Base-by-base conservation (phyloP, 495 filamentous ascomycete species). In the Cetradonia linearis region DNA sequence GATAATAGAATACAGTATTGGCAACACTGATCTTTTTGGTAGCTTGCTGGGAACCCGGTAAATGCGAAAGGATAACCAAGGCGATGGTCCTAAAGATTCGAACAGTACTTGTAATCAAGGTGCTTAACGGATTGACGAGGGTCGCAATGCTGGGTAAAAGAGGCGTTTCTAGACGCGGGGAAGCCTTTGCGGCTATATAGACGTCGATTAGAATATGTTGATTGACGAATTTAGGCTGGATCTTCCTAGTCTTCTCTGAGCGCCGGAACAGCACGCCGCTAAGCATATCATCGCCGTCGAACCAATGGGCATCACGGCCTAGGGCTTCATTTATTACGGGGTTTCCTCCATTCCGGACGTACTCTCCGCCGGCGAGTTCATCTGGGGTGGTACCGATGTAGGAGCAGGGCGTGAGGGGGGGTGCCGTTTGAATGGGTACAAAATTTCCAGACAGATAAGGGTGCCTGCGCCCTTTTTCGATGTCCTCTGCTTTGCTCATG, bases 211-310 rank as follows among this genome's bases (percentile, higher is more conserved):
- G 67, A 40, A 86, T 73, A 63, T 78, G 84, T 64, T 81, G 81
- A 62, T 86, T 86, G 47, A 80, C 78, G 63, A 86, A 87, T 47
- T 80, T 69, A 9, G 83, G 83, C 56, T 72, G 64, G 6, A 82
- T 73, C 9, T 54, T 63, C 0, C 67, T 65, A 9, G 60, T 52
- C 23, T 73, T 63, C 6, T 62, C 63, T 3, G 61, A 52, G 30
- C 70, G 70, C 38, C 64, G 68, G 69, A 87, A 86, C 10, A 72
- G 70, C 0, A 87, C 81, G 16, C 84, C 84, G 27, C 78, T 76
- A 4, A 86, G 78, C 83, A 87, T 86, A 1, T 83, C 84, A 70
- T 86, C 84, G 50, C 84, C 84, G 62, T 86, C 84, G 61, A 87
- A 86, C 82, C 83, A 86, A 62, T 87, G 83, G 27, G 78, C 74